These are phyloP conservation scores for Ceratocystis cacaofunesta DNA, from an alignment of 2,329 filamentous ascomycete species.

Conservation along the genomic window DNA sequence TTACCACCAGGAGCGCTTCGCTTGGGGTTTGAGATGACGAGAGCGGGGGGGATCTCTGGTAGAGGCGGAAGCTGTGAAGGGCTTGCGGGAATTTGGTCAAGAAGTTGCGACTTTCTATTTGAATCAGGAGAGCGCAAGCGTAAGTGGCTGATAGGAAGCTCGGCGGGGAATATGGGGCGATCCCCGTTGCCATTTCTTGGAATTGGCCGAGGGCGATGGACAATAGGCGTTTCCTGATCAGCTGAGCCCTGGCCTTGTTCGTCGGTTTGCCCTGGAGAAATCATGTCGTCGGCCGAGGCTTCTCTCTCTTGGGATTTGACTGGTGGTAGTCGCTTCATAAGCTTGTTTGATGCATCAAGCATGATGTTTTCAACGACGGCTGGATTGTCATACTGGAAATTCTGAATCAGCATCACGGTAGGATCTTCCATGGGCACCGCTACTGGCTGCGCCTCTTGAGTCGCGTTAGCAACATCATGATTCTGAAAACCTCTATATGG, in stretches of 20 bases:
- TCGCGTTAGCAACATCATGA: not conserved
- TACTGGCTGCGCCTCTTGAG: not conserved
- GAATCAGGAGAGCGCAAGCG: constrained; percentile 35
- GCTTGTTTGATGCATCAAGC: constrained; percentile 28
- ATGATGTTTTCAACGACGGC: constrained; percentile 35
- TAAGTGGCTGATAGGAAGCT: constrained; percentile 29
- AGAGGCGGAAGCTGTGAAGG: constrained; percentile 38
- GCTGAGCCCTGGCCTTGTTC: constrained; percentile 2
- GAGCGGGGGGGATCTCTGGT: constrained; percentile 29
- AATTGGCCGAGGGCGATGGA: constrained; percentile 42
- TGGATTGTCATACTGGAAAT: constrained; percentile 41
- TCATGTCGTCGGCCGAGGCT: not conserved
- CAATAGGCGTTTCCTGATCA: constrained; percentile 24
- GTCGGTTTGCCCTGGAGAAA: not conserved
- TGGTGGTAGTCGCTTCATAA: constrained; percentile 13
- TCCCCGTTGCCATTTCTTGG: constrained; percentile 34
- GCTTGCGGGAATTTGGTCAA: constrained; percentile 21
- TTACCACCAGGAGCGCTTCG: constrained; percentile 18
- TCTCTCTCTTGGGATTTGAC: not conserved
- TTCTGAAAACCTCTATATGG: constrained; percentile 22
- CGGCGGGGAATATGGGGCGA: constrained; percentile 33
- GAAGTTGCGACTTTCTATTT: constrained; percentile 27
- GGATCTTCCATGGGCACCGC: constrained; percentile 22
- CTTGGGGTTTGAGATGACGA: constrained; percentile 4
- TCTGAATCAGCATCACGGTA: constrained; percentile 41